Base-by-base conservation (phyloP, 2,329 filamentous ascomycete genomes). In the Diaporthe citrichinensis region DNA sequence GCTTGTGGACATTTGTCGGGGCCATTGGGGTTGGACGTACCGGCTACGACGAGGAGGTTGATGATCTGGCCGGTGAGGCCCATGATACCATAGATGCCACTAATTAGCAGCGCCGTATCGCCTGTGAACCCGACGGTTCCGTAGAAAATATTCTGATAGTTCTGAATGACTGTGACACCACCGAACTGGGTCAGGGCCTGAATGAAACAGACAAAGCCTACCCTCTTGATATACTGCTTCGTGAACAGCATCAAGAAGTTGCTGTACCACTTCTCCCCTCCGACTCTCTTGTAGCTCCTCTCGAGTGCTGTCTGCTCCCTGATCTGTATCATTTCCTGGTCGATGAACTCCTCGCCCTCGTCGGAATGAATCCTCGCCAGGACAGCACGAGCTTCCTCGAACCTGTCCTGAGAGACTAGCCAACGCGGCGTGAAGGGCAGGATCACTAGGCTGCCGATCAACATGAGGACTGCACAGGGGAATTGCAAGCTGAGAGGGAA, bases 101-200 rank as follows among this genome's bases (percentile, higher is more conserved):
- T 86, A 36, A 88, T 88, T 23, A 89, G 81, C 4, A 89, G 82
- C 34, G 87, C 84, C 8, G 85, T 84, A 76, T 85, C 85, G 79
- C 87, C 87, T 73, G 87, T 85, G 31, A 88, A 86, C 77, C 86
- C 87, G 71, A 89, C 83, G 31, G 86, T 83, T 76, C 85, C 84
- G 62, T 85, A 84, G 49, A 83, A 77, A n/a, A 84, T 76, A 4
- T 75, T 79, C 59, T 84, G 82, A 74, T 80, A 84, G 76, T 82
- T 83, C 68, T 84, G 82, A 31, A 84, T 81, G 25, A 82, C 77
- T 25, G 78, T 76, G 20, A 80, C 79, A 17, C 81, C 82, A 10
- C 78, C 80, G 15, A 84, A 79, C 73, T 82, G 81, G 49, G 78
- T 80, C 77, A 84, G 81, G 34, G 80, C 79, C 69, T 82, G 79